Evolutionary conservation across 306 rosid genomes (phyloP), one percentile per base, ranked within the genome.

Genomic region (Lagenaria siceraria): DNA sequence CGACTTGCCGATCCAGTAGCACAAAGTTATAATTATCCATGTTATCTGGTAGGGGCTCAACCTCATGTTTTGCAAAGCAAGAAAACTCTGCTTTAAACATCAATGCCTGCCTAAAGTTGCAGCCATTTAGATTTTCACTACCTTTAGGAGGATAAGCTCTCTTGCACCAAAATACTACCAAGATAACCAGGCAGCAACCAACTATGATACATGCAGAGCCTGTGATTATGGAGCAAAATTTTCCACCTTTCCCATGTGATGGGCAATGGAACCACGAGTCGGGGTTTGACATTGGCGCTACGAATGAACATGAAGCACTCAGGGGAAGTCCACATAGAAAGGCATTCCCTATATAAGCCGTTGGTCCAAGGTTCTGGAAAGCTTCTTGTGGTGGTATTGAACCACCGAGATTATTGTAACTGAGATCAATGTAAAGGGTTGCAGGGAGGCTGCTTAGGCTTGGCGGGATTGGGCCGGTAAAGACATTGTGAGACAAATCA

Each of bases 281-380:
- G 4, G 4, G 35, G 9, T 25, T 72, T 12, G 42, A 1, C 42
- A 5, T 96, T 79, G 86, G 58, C 43, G 76, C 88, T 49, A 87
- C 13, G n/a, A 25, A 79, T 25, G 90, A 83, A 82, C 98, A 94
- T 24, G 91, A 87, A 65, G 81, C 85, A 88, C 90, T 91, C 90
- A 94, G 83, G 27, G 98, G 97, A 29, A 96, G 90, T 62, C 97
- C 98, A 80, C 98, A 94, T 7, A 94, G 85, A 70, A 87, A 87
- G 71, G 91, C 87, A 71, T 94, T 94, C 33, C 98, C 98, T 75
- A 91, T 84, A 73, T 91, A 94, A 80, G 98, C 98, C 25, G 98
- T 91, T 35, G 98, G 98, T 64, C 97, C 98, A 90, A 97, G 89
- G 59, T 91, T 94, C 88, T 90, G 87, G 24, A 91, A 87, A 85